Conservation (phyloP, 2,329 filamentous ascomycete genomes). For the Alternaria gaisen region DNA sequence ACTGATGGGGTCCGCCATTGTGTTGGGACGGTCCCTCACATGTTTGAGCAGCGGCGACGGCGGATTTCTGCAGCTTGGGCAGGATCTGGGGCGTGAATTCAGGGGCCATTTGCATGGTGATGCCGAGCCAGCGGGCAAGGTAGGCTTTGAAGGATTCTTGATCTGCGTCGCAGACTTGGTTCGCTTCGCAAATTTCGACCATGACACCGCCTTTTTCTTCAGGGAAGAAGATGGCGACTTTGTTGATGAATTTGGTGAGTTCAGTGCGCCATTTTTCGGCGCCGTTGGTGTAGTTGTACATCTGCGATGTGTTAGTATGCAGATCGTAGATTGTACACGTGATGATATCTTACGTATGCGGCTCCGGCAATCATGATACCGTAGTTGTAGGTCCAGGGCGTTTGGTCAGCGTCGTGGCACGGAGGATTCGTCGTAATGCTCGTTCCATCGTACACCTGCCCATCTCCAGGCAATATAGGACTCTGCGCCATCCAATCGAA, state of each 20-base stretch:
- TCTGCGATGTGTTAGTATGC: conserved; percentile 32
- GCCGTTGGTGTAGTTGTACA: conserved; percentile 54
- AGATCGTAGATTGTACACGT: fast-evolving
- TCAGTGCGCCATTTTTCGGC: conserved; percentile 41
- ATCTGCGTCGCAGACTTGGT: conserved; percentile 54
- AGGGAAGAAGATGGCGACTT: conserved; percentile 52
- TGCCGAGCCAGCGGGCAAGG: conserved; percentile 60
- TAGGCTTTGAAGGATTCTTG: conserved; percentile 58
- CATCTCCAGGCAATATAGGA: conserved; percentile 36
- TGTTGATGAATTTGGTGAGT: conserved; percentile 43
- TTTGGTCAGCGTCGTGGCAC: conserved; percentile 41
- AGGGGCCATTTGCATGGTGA: conserved; percentile 66
- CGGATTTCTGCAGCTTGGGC: conserved; percentile 63
- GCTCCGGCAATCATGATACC: conserved; percentile 48
- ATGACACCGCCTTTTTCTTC: conserved; percentile 50
- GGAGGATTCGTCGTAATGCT: conserved; percentile 26
- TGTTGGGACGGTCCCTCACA: conserved; percentile 59
- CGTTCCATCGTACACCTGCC: conserved; percentile 43
- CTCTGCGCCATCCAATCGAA: conserved; percentile 48
- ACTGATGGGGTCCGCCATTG: conserved; percentile 45
- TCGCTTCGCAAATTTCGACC: conserved; percentile 54
- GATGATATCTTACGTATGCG: conserved; percentile 36
- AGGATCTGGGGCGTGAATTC: conserved; percentile 62
- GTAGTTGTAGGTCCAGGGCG: conserved; percentile 52
- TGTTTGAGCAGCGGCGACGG: conserved; percentile 62